Percentiles rank a stretch among this genome's conserved stretches.
Conservation (phyloP, 148 eudicot genomes). For the Fagopyrum esculentum region DNA sequence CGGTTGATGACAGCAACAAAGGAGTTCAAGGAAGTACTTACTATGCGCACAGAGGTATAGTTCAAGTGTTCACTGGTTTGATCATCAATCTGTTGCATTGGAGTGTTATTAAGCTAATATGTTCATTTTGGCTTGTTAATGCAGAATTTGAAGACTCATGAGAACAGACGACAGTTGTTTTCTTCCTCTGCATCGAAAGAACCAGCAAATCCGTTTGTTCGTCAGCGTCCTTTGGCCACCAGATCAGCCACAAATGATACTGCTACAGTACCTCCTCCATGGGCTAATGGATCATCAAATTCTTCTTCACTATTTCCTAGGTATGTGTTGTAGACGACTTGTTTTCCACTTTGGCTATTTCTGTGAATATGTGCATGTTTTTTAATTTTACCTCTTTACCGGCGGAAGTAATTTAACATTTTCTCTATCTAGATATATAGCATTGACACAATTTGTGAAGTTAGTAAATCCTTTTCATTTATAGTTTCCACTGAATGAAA, state of each 20-base stretch:
- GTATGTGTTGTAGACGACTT: conserved; percentile 22
- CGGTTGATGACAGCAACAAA: conserved; percentile 70
- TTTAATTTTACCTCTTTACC: no score
- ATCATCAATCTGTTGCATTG: not conserved
- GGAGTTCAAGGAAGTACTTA: conserved; percentile 78
- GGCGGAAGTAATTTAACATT: no score
- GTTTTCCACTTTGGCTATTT: not conserved
- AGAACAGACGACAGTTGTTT: conserved; percentile 60
- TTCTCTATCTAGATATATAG: no score
- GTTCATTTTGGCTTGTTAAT: not conserved
- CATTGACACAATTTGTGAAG: no score
- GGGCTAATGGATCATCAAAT: conserved; percentile 55
- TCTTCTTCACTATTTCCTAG: conserved; percentile 60
- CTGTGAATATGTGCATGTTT: not conserved
- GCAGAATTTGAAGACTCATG: conserved; percentile 72
- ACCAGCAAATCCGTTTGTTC: conserved; percentile 57
- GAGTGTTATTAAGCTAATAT: not conserved
- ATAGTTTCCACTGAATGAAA: not conserved
- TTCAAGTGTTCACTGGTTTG: not conserved
- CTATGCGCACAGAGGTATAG: conserved; percentile 75
- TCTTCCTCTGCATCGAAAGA: conserved; percentile 55
- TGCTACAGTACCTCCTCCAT: conserved; percentile 48
- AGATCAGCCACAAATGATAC: conserved; percentile 39
- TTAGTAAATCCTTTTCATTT: not conserved
- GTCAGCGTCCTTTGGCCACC: conserved; percentile 62